Evolutionary conservation across 306 rosid species (phyloP).

Genomic region (Quillaja saponaria): DNA sequence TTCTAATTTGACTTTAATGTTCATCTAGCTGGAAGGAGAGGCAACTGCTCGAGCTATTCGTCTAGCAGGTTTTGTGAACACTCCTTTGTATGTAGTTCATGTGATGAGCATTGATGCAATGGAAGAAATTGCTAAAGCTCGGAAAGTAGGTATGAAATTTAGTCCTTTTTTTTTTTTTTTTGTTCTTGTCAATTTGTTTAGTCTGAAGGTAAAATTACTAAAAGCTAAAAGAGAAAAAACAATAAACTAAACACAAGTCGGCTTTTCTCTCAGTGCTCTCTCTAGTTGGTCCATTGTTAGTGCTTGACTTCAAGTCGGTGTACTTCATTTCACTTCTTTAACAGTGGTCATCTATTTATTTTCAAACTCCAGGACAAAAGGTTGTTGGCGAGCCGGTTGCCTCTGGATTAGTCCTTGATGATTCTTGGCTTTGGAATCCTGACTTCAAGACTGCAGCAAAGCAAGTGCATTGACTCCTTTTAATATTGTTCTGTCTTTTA

Average conservation of each 20-base stretch:
- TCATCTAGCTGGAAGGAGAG: slow-evolving; percentile 84
- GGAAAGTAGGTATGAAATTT: slow-evolving; percentile 65
- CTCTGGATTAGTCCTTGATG: slow-evolving; percentile 89
- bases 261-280: too few relatives aligned
- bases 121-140: slow-evolving; percentile 94
- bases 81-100: slow-evolving; percentile 89
- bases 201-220: too few relatives aligned
- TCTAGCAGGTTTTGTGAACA: slow-evolving; percentile 78
- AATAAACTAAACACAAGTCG: too few relatives aligned
- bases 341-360: too few relatives aligned
- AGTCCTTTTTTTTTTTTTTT: slow-evolving; percentile 12
- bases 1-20: slow-evolving; percentile 32
- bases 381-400: slow-evolving; percentile 87
- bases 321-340: too few relatives aligned
- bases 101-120: slow-evolving; percentile 98
- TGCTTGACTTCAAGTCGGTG: too few relatives aligned
- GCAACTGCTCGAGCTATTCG: slow-evolving; percentile 92
- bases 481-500: slow-evolving; percentile 23
- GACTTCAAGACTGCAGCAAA: slow-evolving; percentile 80
- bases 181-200: slow-evolving; percentile 13
- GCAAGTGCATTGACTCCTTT: slow-evolving; percentile 43
- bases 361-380: slow-evolving; percentile 63
- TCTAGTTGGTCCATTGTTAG: too few relatives aligned
- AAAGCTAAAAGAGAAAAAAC: too few relatives aligned
- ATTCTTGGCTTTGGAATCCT: slow-evolving; percentile 89